phyloP scores from a whole-genome alignment of 139 green algal species.

The Tetratostichococcus sp. region DNA sequence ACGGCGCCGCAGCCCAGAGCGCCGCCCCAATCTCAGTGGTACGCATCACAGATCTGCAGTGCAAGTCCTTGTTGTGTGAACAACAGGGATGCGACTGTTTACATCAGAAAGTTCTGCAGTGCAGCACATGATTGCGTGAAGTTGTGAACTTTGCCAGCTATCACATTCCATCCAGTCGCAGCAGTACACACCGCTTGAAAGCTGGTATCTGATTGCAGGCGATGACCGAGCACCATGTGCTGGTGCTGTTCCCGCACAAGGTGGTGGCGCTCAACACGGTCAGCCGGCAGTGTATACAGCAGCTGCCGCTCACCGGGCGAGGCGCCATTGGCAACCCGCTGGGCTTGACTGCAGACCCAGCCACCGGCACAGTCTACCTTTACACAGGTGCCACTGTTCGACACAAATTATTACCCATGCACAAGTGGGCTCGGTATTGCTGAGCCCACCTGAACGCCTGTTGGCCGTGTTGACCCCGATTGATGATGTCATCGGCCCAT shows the following conservation, averaged over 20 bases:
- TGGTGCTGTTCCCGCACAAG: slow-evolving; percentile 60
- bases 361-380: slow-evolving; percentile 17
- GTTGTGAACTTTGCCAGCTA: too few species aligned
- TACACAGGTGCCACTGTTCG: slow-evolving; percentile 4
- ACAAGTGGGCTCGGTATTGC: neutral
- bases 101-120: too few species aligned
- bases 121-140: too few species aligned
- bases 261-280: slow-evolving; percentile 62
- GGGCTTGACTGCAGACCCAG: slow-evolving; percentile 14
- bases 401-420: neutral
- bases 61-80: too few species aligned
- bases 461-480: too few species aligned
- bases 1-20: neutral
- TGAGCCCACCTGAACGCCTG: too few species aligned
- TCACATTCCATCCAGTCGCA: too few species aligned
- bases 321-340: neutral
- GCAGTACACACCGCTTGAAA: too few species aligned
- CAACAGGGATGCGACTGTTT: too few species aligned
- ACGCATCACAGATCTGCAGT: too few species aligned
- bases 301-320: slow-evolving; percentile 37
- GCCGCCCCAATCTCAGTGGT: slow-evolving; percentile 32
- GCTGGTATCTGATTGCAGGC: slow-evolving; percentile 31
- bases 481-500: too few species aligned
- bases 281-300: slow-evolving; percentile 54
- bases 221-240: slow-evolving; percentile 70